Conservation (phyloP, 2,329 filamentous ascomycete genomes). For the Xylariaceae sp. region DNA sequence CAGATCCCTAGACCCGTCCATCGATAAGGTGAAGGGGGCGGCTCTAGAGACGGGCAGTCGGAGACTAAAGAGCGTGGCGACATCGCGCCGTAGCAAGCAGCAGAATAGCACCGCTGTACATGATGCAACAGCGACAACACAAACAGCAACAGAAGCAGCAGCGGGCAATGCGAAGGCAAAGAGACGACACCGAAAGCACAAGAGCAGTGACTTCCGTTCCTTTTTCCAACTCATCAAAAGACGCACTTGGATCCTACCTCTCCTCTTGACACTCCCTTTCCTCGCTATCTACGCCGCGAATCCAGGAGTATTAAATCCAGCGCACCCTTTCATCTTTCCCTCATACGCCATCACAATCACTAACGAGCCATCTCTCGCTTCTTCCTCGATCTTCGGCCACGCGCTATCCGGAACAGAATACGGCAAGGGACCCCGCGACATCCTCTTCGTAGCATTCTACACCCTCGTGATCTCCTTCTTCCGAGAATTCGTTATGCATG, state of each 20-base stretch:
- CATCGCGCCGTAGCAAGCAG: neutral
- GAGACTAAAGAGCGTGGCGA: neutral
- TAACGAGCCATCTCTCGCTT: too few relatives aligned
- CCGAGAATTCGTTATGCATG: conserved; percentile 94
- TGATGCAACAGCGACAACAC: too few relatives aligned
- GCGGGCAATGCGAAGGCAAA: too few relatives aligned
- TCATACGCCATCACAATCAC: neutral
- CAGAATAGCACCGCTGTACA: too few relatives aligned
- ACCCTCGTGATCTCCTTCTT: conserved; percentile 87
- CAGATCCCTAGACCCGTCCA: neutral
- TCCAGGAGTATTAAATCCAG: neutral
- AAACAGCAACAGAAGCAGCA: too few relatives aligned
- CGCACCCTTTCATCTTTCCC: neutral
- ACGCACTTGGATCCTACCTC: neutral
- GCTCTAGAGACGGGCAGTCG: neutral
- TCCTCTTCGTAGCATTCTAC: conserved; percentile 87
- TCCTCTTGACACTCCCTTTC: neutral
- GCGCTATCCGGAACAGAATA: neutral
- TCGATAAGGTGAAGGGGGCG: neutral
- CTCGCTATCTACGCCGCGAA: neutral
- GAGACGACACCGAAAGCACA: too few relatives aligned
- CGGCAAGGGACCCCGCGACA: conserved; percentile 37
- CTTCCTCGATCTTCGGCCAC: neutral
- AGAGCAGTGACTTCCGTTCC: too few relatives aligned
- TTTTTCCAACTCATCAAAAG: neutral